These are phyloP conservation scores for Chionographis japonica DNA, from an alignment of 106 monocot species.

Conservation along the genomic window DNA sequence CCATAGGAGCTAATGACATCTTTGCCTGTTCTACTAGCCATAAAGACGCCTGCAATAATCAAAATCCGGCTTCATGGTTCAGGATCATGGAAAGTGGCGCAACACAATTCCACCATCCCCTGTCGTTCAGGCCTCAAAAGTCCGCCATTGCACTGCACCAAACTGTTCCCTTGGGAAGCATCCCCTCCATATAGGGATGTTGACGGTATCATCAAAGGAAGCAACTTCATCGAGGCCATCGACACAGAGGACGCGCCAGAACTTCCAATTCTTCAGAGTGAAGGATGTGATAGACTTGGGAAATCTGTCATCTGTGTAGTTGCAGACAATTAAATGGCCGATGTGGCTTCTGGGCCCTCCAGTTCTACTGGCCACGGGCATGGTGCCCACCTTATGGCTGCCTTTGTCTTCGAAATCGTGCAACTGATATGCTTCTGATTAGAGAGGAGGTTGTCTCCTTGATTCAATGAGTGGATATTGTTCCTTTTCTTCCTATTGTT, in stretches of 20 bases:
- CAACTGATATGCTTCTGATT: no score
- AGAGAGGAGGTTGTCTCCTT: no score
- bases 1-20: conserved; percentile 16
- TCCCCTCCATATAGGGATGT: conserved; percentile 35
- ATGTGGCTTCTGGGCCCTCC: conserved; percentile 88
- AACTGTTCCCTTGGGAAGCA: conserved; percentile 53
- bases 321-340: conserved; percentile 58
- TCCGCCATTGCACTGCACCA: conserved; percentile 33
- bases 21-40: conserved; percentile 14
- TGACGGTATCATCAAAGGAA: conserved; percentile 34
- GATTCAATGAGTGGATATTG: no score
- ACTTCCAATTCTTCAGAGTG: conserved; percentile 34
- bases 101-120: neutral
- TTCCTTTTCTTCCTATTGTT: no score
- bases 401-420: conserved; percentile 47
- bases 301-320: conserved; percentile 4
- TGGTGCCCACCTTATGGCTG: conserved; percentile 80
- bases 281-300: conserved; percentile 37
- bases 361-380: conserved; percentile 66
- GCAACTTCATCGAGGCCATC: conserved; percentile 47
- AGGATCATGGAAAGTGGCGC: conserved; percentile 7
- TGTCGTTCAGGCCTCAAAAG: conserved; percentile 3
- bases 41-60: conserved; percentile 10
- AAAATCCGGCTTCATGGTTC: conserved; percentile 2
- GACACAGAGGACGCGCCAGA: conserved; percentile 37